Evolutionary conservation across 768 basidiomycete species (phyloP).

Genomic region (Thelephora ganbajun): DNA sequence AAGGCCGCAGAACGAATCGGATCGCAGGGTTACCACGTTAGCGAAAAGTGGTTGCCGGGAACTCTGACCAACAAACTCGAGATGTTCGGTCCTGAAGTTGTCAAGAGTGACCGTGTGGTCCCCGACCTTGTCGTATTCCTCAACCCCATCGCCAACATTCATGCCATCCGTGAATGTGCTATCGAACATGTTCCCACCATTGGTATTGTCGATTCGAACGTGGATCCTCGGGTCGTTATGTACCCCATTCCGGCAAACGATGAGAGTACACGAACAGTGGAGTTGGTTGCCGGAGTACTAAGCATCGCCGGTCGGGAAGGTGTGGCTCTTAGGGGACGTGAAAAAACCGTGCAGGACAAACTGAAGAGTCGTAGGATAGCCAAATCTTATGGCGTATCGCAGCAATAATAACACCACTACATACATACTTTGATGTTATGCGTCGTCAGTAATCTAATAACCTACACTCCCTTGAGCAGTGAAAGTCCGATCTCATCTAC

Average conservation of each 20-base stretch:
- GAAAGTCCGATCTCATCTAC: not conserved
- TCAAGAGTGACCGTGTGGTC: constrained; percentile 37
- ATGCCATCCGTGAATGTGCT: constrained; percentile 86
- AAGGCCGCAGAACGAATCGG: constrained; percentile 73
- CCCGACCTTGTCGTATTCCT: constrained; percentile 89
- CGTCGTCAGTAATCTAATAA: too few relatives aligned
- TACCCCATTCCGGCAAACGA: constrained; percentile 99
- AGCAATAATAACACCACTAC: not conserved
- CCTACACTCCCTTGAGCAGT: too few relatives aligned
- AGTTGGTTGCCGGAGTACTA: constrained; percentile 79
- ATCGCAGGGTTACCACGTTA: constrained; percentile 69
- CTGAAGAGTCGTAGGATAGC: not conserved
- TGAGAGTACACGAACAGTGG: constrained; percentile 83
- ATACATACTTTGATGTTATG: not conserved
- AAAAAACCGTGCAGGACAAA: constrained; percentile 9
- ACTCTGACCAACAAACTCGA: constrained; percentile 78
- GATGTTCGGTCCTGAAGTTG: constrained; percentile 48
- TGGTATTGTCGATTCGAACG: constrained; percentile 89
- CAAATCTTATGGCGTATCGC: not conserved
- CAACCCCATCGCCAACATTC: constrained; percentile 75
- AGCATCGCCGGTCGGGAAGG: constrained; percentile 81
- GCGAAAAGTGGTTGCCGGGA: constrained; percentile 89
- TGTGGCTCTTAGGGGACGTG: constrained; percentile 28
- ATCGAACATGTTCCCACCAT: constrained; percentile 85
- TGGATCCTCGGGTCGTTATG: constrained; percentile 91